A percentile compares a stretch with the other conserved stretches of the same genome.
phyloP scores from a whole-genome alignment of 2,329 filamentous ascomycete species.

The Talaromyces sp. region DNA sequence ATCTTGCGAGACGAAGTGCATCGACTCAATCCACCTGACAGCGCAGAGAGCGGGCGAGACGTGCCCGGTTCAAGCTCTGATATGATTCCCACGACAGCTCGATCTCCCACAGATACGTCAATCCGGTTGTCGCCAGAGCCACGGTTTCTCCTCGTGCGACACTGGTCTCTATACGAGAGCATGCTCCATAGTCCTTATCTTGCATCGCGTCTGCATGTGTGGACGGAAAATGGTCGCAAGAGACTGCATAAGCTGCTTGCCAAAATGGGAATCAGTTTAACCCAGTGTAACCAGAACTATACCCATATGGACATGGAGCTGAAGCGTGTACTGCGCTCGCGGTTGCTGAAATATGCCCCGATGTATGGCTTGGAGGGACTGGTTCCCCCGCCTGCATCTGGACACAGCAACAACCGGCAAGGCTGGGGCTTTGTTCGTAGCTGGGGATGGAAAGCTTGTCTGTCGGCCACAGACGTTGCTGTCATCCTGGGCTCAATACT shows the following conservation, averaged over 20 bases:
- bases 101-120: slow-evolving; percentile 83
- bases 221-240: slow-evolving; percentile 84
- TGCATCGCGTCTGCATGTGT: slow-evolving; percentile 85
- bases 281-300: slow-evolving; percentile 92
- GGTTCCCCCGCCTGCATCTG: slow-evolving; percentile 71
- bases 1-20: slow-evolving; percentile 89
- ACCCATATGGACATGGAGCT: slow-evolving; percentile 98
- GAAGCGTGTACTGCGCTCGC: slow-evolving; percentile 78
- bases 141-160: slow-evolving; percentile 82
- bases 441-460: slow-evolving; percentile 94
- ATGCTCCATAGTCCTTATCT: slow-evolving; percentile 98
- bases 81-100: slow-evolving; percentile 83
- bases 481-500: slow-evolving; percentile 87
- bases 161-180: slow-evolving; percentile 97
- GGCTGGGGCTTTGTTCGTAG: slow-evolving; percentile 96
- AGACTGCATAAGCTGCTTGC: slow-evolving; percentile 88
- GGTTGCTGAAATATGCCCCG: slow-evolving; percentile 84
- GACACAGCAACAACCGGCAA: slow-evolving; percentile 69
- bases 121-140: slow-evolving; percentile 93
- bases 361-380: slow-evolving; percentile 92
- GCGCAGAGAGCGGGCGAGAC: slow-evolving; percentile 54
- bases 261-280: slow-evolving; percentile 94
- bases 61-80: slow-evolving; percentile 63
- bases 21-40: slow-evolving; percentile 76
- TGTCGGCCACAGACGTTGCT: slow-evolving; percentile 91